phyloP scores from a whole-genome alignment of 768 basidiomycete species.

The Tephrocybe sp. region DNA sequence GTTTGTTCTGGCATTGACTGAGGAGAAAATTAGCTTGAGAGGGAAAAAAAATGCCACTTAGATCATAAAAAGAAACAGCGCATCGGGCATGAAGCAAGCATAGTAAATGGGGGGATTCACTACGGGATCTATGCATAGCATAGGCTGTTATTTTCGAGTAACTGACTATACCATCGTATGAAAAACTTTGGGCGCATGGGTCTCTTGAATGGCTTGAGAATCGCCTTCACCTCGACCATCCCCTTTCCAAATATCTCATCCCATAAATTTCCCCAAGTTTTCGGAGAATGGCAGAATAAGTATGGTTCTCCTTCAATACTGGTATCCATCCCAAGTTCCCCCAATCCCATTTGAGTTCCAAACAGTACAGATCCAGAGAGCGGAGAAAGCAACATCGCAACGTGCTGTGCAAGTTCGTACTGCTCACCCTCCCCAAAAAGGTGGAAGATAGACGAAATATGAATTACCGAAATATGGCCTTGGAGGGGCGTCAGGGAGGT shows the following conservation, averaged over 20 bases:
- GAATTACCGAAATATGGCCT: conserved; percentile 44
- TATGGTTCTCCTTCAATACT: not conserved
- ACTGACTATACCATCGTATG: no score
- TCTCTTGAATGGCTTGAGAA: no score
- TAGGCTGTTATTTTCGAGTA: no score
- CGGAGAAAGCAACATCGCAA: conserved; percentile 37
- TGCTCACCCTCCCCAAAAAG: conserved; percentile 41
- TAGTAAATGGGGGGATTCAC: no score
- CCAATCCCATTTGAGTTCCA: conserved; percentile 31
- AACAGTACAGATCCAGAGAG: conserved; percentile 41
- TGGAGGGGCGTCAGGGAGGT: conserved; percentile 26
- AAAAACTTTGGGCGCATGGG: no score
- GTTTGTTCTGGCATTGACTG: no score
- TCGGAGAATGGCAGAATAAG: conserved; percentile 32
- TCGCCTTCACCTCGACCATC: conserved; percentile 22
- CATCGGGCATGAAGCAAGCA: no score
- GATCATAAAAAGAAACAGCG: no score
- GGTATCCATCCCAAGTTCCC: conserved; percentile 23
- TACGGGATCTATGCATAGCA: no score
- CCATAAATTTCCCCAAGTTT: conserved; percentile 32
- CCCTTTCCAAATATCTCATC: conserved; percentile 28
- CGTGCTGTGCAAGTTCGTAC: conserved; percentile 31
- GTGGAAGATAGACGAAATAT: conserved; percentile 48
- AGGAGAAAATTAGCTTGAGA: no score
- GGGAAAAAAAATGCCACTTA: no score